Base-by-base conservation (phyloP, 371 early-diverging fungal species). In the Amoeboaphelidium protococcarum region DNA sequence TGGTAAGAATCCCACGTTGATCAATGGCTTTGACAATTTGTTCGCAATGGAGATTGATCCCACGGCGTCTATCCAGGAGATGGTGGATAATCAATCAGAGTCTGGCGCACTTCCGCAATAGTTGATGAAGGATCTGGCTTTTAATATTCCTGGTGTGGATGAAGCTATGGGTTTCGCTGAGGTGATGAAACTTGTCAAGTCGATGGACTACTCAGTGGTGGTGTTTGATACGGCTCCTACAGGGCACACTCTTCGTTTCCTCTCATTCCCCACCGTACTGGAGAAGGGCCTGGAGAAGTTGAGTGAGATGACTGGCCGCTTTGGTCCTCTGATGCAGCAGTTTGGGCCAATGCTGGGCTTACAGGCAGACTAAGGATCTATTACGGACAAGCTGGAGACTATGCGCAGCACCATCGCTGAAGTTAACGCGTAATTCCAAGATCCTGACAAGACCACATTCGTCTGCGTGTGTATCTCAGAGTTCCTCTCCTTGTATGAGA, bases 1-100 rank as follows among this genome's bases (percentile, higher is more conserved):
- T 56, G 71, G 79, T 54, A 91, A 90, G 59, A 77, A 80, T 49
- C 92, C 96, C 1, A 80, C 84, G n/a, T 68, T 82, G 23, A 83
- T 96, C 42, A 82, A 80, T 47, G 91, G 92, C 12, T 89, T 89
- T 62, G 63, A 67, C 43, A 96, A 96, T 64, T 66, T 96, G 31
- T 90, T 67, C 60, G 89, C 91, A 40, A 96, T 96, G 92, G 96
- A 95, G 82, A 95, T 95, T 58, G 96, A 95, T 60, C 96, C 96
- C 22, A 80, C 79, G 26, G 83, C 84, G 23, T 79, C 80, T 52
- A 83, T 91, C 52, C 85, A 91, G 64, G 96, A 92, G 57, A 87
- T 95, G 90, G 67, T 91, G 53, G 86, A 86, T 49, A 72, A 76
- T 10, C 37, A 31, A 31, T 16, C 6, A 16, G 10, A 31, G 37